Conservation (phyloP, 1,284 basidiomycete species). For the Thelephora terrestris region DNA sequence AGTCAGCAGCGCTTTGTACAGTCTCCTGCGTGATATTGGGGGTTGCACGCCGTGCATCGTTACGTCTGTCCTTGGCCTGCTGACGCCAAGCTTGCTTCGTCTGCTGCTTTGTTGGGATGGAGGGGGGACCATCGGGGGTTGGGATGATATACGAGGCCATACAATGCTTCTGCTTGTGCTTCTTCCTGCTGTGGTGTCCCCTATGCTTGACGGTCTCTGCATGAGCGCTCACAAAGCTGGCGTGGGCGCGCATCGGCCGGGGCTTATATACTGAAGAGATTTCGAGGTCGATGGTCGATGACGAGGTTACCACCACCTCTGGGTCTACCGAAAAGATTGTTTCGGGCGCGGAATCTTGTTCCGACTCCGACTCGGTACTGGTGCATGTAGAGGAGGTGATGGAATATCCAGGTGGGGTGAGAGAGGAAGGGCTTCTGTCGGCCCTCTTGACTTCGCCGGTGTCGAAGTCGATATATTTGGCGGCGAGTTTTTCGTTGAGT, state of each 20-base stretch:
- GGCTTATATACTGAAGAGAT: constrained; percentile 65
- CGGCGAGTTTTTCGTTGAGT: constrained; percentile 25
- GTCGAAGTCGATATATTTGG: constrained; percentile 18
- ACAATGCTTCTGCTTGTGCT: constrained; percentile 17
- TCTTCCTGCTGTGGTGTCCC: constrained; percentile 27
- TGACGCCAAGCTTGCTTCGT: constrained; percentile 1
- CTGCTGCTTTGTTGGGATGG: constrained; percentile 1
- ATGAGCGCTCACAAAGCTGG: constrained; percentile 15
- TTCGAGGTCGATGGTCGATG: constrained; percentile 40
- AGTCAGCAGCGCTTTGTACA: background rate
- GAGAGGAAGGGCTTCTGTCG: constrained; percentile 11
- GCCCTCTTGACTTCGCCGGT: constrained; percentile 23
- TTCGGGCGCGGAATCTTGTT: constrained; percentile 4
- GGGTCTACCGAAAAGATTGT: constrained; percentile 39
- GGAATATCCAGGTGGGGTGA: constrained; percentile 11
- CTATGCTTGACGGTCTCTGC: constrained; percentile 27
- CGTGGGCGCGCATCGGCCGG: constrained; percentile 43
- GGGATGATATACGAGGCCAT: constrained; percentile 15
- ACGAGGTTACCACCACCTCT: constrained; percentile 25
- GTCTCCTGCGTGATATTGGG: background rate
- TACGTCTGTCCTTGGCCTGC: background rate
- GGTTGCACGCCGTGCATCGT: background rate
- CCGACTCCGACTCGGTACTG: constrained; percentile 31
- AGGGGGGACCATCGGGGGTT: background rate
- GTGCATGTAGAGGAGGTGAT: constrained; percentile 19